A percentile compares a stretch with the other conserved stretches of the same genome.
phyloP scores from a whole-genome alignment of 2,329 filamentous ascomycete species.

The Aspergillus candidus region DNA sequence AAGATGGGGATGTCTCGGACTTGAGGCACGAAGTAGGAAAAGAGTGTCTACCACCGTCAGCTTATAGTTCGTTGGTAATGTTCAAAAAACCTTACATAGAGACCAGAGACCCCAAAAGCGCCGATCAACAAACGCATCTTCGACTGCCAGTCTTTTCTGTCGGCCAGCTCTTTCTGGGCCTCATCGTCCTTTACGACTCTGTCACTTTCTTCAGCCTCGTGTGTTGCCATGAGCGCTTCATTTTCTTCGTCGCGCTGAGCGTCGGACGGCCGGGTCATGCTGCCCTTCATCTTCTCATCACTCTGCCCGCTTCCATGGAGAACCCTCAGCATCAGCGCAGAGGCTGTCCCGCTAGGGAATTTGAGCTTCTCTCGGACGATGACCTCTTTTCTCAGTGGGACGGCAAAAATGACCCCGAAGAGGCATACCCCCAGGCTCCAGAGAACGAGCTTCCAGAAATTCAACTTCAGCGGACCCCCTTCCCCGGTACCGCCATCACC shows the following conservation, averaged over 20 bases:
- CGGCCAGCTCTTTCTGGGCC: constrained; percentile 26
- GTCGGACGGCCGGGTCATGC: constrained; percentile 8
- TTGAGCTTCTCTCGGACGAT: constrained; percentile 88
- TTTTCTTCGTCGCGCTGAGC: constrained; percentile 21
- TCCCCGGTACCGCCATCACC: constrained; percentile 69
- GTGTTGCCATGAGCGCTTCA: constrained; percentile 27
- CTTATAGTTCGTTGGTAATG: background rate
- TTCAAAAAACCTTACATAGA: constrained; percentile 39
- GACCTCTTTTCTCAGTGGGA: constrained; percentile 82
- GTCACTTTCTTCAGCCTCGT: constrained; percentile 35
- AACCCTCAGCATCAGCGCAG: constrained; percentile 85
- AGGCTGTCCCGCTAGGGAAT: constrained; percentile 93
- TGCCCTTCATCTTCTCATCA: constrained; percentile 33
- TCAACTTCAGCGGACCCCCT: constrained; percentile 66
- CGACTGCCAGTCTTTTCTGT: constrained; percentile 53
- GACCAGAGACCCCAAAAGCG: constrained; percentile 55
- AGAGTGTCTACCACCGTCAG: constrained; percentile 58
- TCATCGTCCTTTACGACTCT: constrained; percentile 46
- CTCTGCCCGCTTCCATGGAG: constrained; percentile 61
- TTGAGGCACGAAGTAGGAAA: constrained; percentile 83
- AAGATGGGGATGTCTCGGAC: constrained; percentile 83
- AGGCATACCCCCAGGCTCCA: constrained; percentile 94
- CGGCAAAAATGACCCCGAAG: constrained; percentile 94
- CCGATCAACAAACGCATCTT: constrained; percentile 56
- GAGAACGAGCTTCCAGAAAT: constrained; percentile 70